These are phyloP conservation scores for Tolypocladium sp. DNA, from an alignment of 2,329 filamentous ascomycete species.

Conservation along the genomic window DNA sequence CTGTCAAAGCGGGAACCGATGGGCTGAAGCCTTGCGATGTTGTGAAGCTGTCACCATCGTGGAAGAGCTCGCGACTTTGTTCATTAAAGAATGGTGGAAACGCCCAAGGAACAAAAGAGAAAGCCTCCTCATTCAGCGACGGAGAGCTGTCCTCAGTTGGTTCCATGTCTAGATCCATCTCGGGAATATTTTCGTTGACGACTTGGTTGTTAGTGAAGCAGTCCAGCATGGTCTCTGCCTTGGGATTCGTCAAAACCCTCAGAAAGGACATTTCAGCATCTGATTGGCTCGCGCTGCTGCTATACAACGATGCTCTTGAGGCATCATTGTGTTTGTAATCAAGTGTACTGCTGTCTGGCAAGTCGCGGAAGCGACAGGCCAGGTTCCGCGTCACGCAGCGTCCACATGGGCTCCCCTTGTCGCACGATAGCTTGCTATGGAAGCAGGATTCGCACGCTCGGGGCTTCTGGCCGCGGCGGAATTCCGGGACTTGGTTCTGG, in stretches of 20 bases:
- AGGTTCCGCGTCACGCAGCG: conserved; percentile 12
- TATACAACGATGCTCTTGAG: neutral
- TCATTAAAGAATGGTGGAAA: conserved; percentile 5
- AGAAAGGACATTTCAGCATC: neutral
- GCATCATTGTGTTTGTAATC: neutral
- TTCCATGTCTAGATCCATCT: conserved; percentile 1
- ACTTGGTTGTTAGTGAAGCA: neutral
- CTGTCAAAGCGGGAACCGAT: neutral
- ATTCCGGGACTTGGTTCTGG: conserved; percentile 7
- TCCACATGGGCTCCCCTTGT: conserved; percentile 13
- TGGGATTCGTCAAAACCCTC: conserved; percentile 3
- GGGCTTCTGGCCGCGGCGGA: conserved; percentile 16
- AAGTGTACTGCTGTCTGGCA: neutral
- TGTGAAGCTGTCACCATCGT: neutral
- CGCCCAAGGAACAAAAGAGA: neutral
- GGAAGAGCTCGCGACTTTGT: neutral
- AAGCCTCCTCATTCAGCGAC: neutral
- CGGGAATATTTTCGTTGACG: conserved; percentile 2
- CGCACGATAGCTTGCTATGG: conserved; percentile 17
- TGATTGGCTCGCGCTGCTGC: neutral
- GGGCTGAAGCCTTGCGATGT: neutral
- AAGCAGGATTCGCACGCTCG: conserved; percentile 19
- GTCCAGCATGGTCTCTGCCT: conserved; percentile 3
- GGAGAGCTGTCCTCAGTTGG: neutral
- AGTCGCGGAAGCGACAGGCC: conserved; percentile 1